phyloP scores from a whole-genome alignment of 352 stramenopile genomes.

The Lagenidium giganteum region DNA sequence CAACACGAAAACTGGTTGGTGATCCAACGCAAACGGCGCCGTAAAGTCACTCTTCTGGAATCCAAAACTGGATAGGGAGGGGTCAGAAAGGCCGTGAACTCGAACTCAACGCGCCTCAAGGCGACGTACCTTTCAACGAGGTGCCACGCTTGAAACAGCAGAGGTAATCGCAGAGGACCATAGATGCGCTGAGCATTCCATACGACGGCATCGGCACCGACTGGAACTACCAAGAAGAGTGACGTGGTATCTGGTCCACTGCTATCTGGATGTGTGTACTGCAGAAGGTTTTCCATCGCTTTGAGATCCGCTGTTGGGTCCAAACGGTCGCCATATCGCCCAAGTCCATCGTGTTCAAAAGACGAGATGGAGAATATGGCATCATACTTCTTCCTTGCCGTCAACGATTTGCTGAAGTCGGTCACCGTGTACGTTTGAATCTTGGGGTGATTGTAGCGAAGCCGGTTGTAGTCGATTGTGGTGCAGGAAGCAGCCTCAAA shows the following conservation, averaged over 20 bases:
- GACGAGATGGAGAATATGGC: conserved; percentile 28
- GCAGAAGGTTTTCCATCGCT: conserved; percentile 29
- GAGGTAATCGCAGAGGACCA: conserved; percentile 35
- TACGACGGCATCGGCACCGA: conserved; percentile 39
- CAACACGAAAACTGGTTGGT: conserved; percentile 34
- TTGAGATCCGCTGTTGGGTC: conserved; percentile 49
- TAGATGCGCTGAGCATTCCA: conserved; percentile 62
- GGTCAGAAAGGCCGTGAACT: conserved; percentile 21
- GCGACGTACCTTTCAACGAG: conserved; percentile 22
- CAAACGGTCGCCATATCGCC: conserved; percentile 60
- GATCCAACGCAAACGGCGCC: conserved; percentile 20
- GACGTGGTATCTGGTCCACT: conserved; percentile 2
- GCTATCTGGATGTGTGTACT: conserved; percentile 15
- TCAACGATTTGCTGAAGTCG: conserved; percentile 17
- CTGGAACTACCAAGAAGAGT: conserved; percentile 37
- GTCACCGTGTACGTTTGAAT: conserved; percentile 26
- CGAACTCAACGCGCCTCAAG: conserved; percentile 20
- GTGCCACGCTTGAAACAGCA: conserved; percentile 35
- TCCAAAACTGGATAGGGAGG: conserved; percentile 18
- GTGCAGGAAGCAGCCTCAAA: conserved; percentile 27
- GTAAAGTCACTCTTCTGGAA: conserved; percentile 27
- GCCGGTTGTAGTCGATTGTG: conserved; percentile 27
- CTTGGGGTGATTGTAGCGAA: conserved; percentile 27
- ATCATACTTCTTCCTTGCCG: conserved; percentile 20
- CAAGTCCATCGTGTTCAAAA: conserved; percentile 71